Evolutionary conservation across 148 eudicot species (phyloP), one percentile per base, ranked within the genome.

Genomic region (Diospyros kaki): DNA sequence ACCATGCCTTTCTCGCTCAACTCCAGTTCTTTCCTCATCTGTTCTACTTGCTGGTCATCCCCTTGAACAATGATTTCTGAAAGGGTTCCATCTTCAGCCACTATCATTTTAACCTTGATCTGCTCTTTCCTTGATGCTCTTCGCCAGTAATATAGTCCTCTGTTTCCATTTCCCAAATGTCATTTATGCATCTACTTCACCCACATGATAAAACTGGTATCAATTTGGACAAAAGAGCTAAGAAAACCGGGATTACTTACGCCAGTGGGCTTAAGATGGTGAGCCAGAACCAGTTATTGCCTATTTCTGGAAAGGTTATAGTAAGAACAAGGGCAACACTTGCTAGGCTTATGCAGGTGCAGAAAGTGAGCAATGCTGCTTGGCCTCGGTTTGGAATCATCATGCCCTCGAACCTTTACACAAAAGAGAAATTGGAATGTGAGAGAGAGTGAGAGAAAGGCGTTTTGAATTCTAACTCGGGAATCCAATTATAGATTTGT

Each of bases 281-380:
- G 73, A 94, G 83, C 74, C 76, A 84, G 84, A 89, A 94, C 98
- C 98, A 94, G 51, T 86, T 86, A 82, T 91, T 94, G 79, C 98
- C 97, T 0, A 94, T 60, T 40, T 94, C 95, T 2, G 97, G 97
- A 51, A 77, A 72, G 3, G 93, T 91, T 48, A 94, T 94, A 46
- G 98, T 94, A 14, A 94, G 94, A 78, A 91, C 98, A n/a, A 94
- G 97, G 62, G 83, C 93, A 3, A 94, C 95, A 72, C 98, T 94
- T 46, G 87, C 98, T 40, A 94, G 85, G 80, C 98, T 94, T 66
- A 94, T 90, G 77, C 98, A 91, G 53, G 98, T 94, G 85, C 97
- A 94, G 82, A 94, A 91, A 13, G 97, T 91, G 54, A 94, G 86
- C 73, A 92, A 80, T 70, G 97, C 98, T 61, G 98, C 98, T 86